Percentiles rank a stretch among this genome's conserved stretches.
These are phyloP conservation scores for Panicum miliaceum DNA, from an alignment of 176 grass and related monocot genomes.

Conservation along the genomic window DNA sequence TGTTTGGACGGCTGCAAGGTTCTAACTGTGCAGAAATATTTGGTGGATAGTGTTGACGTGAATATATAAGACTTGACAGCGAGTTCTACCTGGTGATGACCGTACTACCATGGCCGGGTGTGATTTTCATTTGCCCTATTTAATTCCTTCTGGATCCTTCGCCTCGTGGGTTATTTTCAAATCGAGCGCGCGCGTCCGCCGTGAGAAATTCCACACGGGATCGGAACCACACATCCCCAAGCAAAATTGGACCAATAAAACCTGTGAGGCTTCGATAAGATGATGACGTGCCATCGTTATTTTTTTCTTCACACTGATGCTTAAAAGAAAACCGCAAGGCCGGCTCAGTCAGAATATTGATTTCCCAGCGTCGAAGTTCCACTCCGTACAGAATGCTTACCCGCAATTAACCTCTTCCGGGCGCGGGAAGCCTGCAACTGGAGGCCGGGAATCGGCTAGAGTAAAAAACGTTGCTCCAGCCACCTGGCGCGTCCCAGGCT, in stretches of 20 bases:
- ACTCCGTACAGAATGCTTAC: neutral
- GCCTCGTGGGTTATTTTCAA: neutral
- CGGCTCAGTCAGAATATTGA: too few relatives aligned
- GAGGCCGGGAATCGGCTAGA: neutral
- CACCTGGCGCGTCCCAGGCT: neutral
- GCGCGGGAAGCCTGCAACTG: slow-evolving; percentile 9
- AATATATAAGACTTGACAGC: neutral
- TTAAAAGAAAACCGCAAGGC: too few relatives aligned
- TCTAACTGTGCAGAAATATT: too few relatives aligned
- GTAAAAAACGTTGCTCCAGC: neutral
- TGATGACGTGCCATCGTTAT: too few relatives aligned
- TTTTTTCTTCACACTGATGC: too few relatives aligned
- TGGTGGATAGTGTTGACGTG: too few relatives aligned
- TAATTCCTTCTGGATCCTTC: neutral
- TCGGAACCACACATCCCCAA: too few relatives aligned
- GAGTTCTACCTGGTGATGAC: neutral
- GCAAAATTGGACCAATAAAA: too few relatives aligned
- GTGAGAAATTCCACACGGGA: too few relatives aligned
- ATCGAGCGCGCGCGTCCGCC: neutral
- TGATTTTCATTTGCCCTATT: neutral
- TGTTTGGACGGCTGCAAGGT: neutral
- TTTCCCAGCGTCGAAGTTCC: neutral
- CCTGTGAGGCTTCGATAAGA: too few relatives aligned
- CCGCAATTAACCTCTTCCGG: neutral
- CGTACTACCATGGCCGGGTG: neutral